These are phyloP conservation scores for Sinapis alba DNA, from an alignment of 441 rosid genomes.

Conservation along the genomic window DNA sequence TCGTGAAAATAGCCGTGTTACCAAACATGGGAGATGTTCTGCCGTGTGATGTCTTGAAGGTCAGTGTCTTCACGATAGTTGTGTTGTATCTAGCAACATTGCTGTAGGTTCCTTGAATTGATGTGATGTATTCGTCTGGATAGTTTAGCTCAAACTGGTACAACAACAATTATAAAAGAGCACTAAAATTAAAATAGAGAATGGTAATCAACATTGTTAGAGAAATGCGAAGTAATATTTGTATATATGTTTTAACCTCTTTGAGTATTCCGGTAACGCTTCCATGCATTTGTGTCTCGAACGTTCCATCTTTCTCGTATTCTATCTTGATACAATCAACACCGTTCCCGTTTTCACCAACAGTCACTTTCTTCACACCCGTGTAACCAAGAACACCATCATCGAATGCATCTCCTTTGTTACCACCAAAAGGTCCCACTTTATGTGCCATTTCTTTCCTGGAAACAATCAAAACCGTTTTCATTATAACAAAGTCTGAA, in stretches of 20 bases:
- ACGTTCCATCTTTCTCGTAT: conserved; percentile 13
- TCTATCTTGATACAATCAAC: conserved; percentile 5
- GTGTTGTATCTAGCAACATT: neutral
- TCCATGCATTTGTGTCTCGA: conserved; percentile 12
- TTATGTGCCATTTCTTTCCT: neutral
- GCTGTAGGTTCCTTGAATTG: conserved; percentile 11
- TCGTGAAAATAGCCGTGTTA: neutral
- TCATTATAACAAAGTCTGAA: neutral
- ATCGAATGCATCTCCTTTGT: conserved; percentile 9
- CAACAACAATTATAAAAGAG: neutral
- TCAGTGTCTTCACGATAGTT: conserved; percentile 2
- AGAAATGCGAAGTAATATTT: neutral
- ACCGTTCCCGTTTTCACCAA: neutral
- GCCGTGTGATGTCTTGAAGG: conserved; percentile 19
- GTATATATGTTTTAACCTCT: neutral
- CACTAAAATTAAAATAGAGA: neutral
- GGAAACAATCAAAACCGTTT: neutral
- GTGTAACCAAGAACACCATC: conserved; percentile 2
- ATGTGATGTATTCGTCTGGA: conserved; percentile 28
- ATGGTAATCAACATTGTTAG: neutral
- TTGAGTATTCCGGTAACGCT: neutral
- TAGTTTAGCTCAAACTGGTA: conserved; percentile 19
- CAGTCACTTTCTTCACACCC: neutral
- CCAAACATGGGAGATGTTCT: conserved; percentile 25
- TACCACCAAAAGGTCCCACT: conserved; percentile 11